Evolutionary conservation across 2,329 filamentous ascomycete species (phyloP).

Genomic region (Clonostachys rhizophaga): DNA sequence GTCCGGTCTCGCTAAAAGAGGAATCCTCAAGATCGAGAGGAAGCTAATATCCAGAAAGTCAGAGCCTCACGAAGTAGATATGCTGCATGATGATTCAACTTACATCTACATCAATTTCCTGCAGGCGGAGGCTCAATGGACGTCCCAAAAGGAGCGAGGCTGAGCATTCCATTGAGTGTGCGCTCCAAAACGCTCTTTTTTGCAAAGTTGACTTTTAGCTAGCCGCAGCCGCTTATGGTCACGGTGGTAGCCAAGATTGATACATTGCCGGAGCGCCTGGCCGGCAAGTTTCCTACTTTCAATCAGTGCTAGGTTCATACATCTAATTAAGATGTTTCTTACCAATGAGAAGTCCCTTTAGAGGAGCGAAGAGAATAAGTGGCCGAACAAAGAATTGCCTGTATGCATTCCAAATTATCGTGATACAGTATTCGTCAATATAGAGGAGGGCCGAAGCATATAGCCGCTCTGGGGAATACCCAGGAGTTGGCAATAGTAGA

Average conservation of each 20-base stretch:
- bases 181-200: constrained; percentile 22
- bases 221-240: constrained; percentile 9
- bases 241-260: constrained; percentile 26
- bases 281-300: constrained; percentile 18
- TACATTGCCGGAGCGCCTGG: constrained; percentile 22
- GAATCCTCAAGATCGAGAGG: constrained; percentile 2
- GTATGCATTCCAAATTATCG: constrained; percentile 22
- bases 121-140: constrained; percentile 1
- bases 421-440: constrained; percentile 9
- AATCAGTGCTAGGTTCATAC: not conserved
- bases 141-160: constrained; percentile 20
- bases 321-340: not conserved
- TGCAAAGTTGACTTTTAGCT: constrained; percentile 12
- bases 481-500: not conserved
- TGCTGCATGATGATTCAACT: not conserved
- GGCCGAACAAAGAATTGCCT: constrained; percentile 21
- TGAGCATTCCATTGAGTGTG: constrained; percentile 22
- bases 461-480: not conserved
- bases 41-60: not conserved
- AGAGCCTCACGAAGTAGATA: not conserved
- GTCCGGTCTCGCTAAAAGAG: not conserved
- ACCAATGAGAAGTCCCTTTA: constrained; percentile 6
- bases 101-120: constrained; percentile 3
- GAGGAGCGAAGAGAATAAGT: constrained; percentile 14
- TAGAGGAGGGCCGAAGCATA: not conserved